These are phyloP conservation scores for Talaromyces nanjingensis DNA, from an alignment of 495 filamentous ascomycete species.

Conservation along the genomic window DNA sequence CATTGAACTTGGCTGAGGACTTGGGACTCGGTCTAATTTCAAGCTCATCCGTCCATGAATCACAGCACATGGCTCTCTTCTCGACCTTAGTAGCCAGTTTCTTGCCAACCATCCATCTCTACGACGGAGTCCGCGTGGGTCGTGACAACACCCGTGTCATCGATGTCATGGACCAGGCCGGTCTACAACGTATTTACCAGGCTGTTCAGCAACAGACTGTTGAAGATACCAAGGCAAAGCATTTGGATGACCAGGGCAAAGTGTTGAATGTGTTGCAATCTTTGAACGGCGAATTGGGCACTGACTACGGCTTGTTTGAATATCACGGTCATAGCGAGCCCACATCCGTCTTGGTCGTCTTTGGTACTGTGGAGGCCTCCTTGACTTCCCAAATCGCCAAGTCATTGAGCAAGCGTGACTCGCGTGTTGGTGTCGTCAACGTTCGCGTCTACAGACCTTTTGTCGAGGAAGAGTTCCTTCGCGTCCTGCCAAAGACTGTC, in stretches of 20 bases:
- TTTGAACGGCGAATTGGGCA: constrained; percentile 90
- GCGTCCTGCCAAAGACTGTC: constrained; percentile 65
- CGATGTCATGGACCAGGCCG: constrained; percentile 69
- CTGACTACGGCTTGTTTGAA: constrained; percentile 86
- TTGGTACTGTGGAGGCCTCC: constrained; percentile 85
- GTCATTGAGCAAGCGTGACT: constrained; percentile 60
- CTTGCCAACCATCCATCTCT: constrained; percentile 82
- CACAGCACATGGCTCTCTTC: constrained; percentile 92
- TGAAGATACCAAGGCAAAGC: constrained; percentile 56
- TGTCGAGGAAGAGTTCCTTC: constrained; percentile 85
- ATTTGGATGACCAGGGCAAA: constrained; percentile 66
- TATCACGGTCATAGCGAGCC: constrained; percentile 80
- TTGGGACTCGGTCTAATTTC: constrained; percentile 80
- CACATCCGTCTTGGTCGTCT: constrained; percentile 77
- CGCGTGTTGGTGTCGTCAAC: constrained; percentile 76
- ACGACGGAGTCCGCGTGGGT: constrained; percentile 82
- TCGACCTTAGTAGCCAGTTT: constrained; percentile 74
- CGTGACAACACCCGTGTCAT: constrained; percentile 81
- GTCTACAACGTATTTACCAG: constrained; percentile 64
- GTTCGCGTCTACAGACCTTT: constrained; percentile 94
- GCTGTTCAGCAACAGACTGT: constrained; percentile 54
- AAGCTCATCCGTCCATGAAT: constrained; percentile 79
- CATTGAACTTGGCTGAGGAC: constrained; percentile 80
- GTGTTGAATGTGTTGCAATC: constrained; percentile 64
- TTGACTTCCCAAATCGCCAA: constrained; percentile 75